Evolutionary conservation across 1,284 basidiomycete genomes (phyloP), one percentile per base, ranked within the genome.

Genomic region (Cystobasidium slooffiae): DNA sequence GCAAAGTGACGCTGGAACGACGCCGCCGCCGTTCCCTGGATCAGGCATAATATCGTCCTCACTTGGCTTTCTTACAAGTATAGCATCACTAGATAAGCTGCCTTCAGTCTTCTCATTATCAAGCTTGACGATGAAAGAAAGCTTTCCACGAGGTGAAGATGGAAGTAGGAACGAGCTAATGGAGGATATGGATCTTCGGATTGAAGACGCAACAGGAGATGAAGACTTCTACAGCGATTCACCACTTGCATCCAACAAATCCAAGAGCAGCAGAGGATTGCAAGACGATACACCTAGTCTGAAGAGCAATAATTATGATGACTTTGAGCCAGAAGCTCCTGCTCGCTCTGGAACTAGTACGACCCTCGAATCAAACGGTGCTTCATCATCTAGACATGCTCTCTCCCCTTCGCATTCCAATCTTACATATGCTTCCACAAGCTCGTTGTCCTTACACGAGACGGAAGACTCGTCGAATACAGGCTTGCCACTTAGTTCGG

Each of bases 11-110:
- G 31, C 18, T 8, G 14, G 16, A 56, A 22, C 55, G 3, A 22
- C 55, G 3, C 55, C 18, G 8, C 41, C 47, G 2, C 61, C 61
- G 4, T 47, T 44, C 2, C 31, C n/a, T 12, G 61, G 61, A 9
- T 63, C 64, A 37, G 66, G 66, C 37, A 46, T 68, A 16, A 44
- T 68, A 39, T 52, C 39, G 5, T 68, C 66, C n/a, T 68, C 66
- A 12, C 66, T 68, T 52, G 55, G 53, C 37, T 68, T 68, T 20
- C 37, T 68, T 10, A 53, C 66, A 47, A 68, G 55, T 44, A 43
- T 68, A 44, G 20, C 66, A 46, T 44, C 66, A 9, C 39, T 68
- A 22, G 66, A 68, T 39, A 56, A 59, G 22, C 22, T 68, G 24
- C 66, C 66, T 31, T 68, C 66, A 14, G 53, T 68, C 9, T 37